Conservation (phyloP, 805 yeast genomes). For the Candida sphagnicola region DNA sequence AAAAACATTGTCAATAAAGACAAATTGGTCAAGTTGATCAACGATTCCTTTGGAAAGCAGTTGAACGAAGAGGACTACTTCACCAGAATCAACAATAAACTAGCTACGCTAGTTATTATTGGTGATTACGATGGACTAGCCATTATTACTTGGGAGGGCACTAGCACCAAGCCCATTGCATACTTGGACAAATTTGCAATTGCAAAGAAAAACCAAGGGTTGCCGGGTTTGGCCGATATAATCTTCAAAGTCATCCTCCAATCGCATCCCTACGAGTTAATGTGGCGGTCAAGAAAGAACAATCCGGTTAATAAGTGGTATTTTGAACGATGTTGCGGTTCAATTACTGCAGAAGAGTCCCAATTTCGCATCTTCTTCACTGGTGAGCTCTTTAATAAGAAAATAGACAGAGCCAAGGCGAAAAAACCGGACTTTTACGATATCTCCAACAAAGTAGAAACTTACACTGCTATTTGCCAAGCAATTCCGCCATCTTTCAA, state of each 20-base stretch:
- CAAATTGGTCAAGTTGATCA: conserved; percentile 59
- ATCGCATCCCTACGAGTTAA: conserved; percentile 63
- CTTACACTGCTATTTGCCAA: conserved; percentile 52
- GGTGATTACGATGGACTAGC: conserved; percentile 98
- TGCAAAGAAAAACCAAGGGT: conserved; percentile 76
- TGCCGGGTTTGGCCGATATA: conserved; percentile 90
- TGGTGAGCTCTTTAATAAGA: conserved; percentile 36
- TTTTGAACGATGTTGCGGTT: conserved; percentile 83
- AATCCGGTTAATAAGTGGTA: conserved; percentile 98
- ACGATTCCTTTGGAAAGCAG: conserved; percentile 71
- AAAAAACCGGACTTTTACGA: conserved; percentile 16
- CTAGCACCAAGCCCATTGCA: conserved; percentile 42
- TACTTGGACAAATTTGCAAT: conserved; percentile 95
- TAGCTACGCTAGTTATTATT: conserved; percentile 78
- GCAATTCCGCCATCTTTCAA: conserved; percentile 54
- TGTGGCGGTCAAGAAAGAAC: conserved; percentile 85
- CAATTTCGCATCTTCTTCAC: conserved; percentile 41
- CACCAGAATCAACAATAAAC: conserved; percentile 54
- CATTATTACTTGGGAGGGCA: conserved; percentile 75
- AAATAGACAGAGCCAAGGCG: conserved; percentile 19
- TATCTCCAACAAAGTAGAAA: conserved; percentile 31
- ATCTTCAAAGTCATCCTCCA: conserved; percentile 77
- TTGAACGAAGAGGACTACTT: conserved; percentile 68
- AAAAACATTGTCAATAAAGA: conserved; percentile 46
- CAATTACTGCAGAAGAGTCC: conserved; percentile 35